Base-by-base conservation (phyloP, 768 basidiomycete species). In the Kwoniella europaea region DNA sequence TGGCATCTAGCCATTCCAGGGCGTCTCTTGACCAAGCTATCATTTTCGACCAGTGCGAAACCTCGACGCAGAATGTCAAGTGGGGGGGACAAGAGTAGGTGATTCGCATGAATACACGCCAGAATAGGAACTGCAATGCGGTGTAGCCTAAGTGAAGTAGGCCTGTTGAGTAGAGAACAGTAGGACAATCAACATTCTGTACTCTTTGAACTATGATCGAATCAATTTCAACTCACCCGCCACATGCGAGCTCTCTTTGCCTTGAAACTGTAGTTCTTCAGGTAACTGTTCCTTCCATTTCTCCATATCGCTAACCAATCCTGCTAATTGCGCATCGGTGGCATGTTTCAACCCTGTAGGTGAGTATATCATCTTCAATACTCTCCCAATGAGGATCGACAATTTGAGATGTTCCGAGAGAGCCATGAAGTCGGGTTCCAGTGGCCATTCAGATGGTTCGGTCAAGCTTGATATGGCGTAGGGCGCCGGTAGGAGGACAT, bases 91-190 rank as follows among this genome's bases (percentile, higher is more conserved):
- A 92, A 20, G 90, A 88, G 85, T 97, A 98, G 68, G 92, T 94
- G 84, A 98, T 93, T 63, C 96, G 89, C 93, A 98, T 95, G 86
- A 98, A 98, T 42, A 97, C 94, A 61, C 96, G 91, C 90, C 93
- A 97, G 85, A 97, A 95, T 83, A 98, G 92, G 90, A 98, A 97
- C 75, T 90, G 91, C 55, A 98, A 90, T 79, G 92, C 93, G 41
- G 91, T 88, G 82, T 92, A 94, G 52, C 93, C 86, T 63, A 98
- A 84, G 83, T 97, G 94, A 24, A 99, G 86, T 66, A 97, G 86
- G 53, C 96, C 95, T 92, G 75, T 22, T 29, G n/a, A 18, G 13
- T n/a, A 44, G 41, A 53, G 12, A 4, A 60, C n/a, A 42, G 43
- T 35, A 29, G 9, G 54, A 66, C 5, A 20, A 42, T 18, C 65